Percentiles rank a stretch among this genome's conserved stretches.
These are phyloP conservation scores for Euphrasia arctica DNA, from an alignment of 305 asterid species.

Conservation along the genomic window DNA sequence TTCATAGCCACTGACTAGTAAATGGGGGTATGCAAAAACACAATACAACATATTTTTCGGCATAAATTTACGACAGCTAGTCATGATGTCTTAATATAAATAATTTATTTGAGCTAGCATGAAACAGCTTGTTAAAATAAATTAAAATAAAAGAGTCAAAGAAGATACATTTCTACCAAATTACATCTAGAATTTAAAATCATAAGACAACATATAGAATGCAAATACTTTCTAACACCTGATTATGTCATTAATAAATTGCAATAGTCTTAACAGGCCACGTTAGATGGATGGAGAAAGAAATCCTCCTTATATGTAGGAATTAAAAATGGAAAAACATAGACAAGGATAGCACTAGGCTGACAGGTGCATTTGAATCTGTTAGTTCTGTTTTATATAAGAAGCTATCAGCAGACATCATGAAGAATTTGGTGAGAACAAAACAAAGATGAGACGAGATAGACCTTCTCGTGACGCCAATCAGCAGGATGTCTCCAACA, in stretches of 20 bases:
- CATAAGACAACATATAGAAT: neutral
- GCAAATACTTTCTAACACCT: neutral
- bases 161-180: neutral
- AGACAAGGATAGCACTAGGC: neutral
- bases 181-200: neutral
- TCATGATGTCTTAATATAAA: neutral
- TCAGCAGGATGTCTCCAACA: conserved; percentile 87
- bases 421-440: conserved; percentile 8
- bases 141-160: neutral
- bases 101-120: neutral
- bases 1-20: neutral
- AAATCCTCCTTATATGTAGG: neutral
- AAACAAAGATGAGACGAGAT: conserved; percentile 31
- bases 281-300: neutral
- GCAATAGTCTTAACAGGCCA: too few relatives aligned
- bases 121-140: neutral
- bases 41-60: neutral
- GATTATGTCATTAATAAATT: neutral
- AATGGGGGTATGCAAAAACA: neutral
- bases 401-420: too few relatives aligned
- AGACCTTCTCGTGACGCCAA: conserved; percentile 67
- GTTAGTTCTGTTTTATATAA: too few relatives aligned
- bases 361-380: neutral
- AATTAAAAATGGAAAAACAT: neutral
- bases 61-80: neutral